Evolutionary conservation across 2,329 filamentous ascomycete species (phyloP), one percentile per base, ranked within the genome.

Genomic region (Clonostachys rosea): DNA sequence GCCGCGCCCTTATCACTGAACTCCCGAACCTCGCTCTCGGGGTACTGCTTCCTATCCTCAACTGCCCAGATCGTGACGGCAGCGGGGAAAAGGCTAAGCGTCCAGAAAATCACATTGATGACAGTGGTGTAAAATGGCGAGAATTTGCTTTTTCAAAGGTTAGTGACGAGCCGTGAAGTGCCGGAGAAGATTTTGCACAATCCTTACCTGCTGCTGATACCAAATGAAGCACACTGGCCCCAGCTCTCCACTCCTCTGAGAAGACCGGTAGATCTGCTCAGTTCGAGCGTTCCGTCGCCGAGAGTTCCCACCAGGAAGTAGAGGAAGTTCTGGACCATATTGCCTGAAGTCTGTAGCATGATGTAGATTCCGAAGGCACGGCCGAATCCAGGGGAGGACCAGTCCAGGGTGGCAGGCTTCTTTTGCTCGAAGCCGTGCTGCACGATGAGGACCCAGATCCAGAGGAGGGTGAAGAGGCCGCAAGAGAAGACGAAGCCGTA

Each of bases 101-200:
- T 53, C 55, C 55, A 57, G 30, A 57, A 50, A 12, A 54, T 50
- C 14, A 56, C 49, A 34, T 57, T 56, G 47, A 57, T 57, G 30
- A 57, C 51, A 3, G 51, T 51, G 16, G 55, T 57, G 46, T 56
- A 55, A n/a, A 56, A 53, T 3, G 52, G 55, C n/a, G 53, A 55
- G 41, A 57, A 57, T 40, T 52, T 52, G 53, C 55, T 55, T n/a
- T 30, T 30, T 30, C 24, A 30, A 10, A 30, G 24, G 8, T 30
- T 30, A 30, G n/a, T 5, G 14, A 44, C 42, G 11, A 16, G 24
- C 16, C 16, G 16, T 16, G 16, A 16, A 16, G 16, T 16, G 16
- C 16, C 16, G 16, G 16, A 16, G 16, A 16, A 16, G 16, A 16
- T 16, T 16, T 16, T 16, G 16, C 16, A 16, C 16, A 16, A 16